phyloP scores from a whole-genome alignment of 495 filamentous ascomycete genomes.

The Ascodesmis nigricans region DNA sequence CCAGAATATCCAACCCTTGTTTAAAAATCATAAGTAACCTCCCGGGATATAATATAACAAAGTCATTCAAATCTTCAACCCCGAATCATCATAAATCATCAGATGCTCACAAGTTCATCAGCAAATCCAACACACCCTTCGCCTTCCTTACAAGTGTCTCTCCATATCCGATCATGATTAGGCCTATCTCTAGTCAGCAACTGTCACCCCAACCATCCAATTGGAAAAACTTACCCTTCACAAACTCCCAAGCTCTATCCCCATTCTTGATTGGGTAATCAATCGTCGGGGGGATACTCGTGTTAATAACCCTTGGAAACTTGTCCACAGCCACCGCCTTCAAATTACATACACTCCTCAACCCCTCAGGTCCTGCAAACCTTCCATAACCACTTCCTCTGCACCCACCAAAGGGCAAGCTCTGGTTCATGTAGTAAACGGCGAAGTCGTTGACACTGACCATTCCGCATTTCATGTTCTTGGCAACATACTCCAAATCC shows the following conservation, averaged over 20 bases:
- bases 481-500: slow-evolving; percentile 37
- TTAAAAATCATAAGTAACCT: no score
- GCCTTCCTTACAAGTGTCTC: background rate
- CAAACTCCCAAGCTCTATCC: slow-evolving; percentile 33
- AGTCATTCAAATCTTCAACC: no score
- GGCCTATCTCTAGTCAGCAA: background rate
- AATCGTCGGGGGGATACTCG: slow-evolving; percentile 53
- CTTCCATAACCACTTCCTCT: slow-evolving; percentile 75
- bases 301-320: slow-evolving; percentile 37
- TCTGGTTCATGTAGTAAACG: slow-evolving; percentile 68
- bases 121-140: background rate
- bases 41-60: no score
- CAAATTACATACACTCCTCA: slow-evolving; percentile 60
- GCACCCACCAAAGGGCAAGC: slow-evolving; percentile 71
- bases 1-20: no score
- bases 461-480: slow-evolving; percentile 62
- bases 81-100: no score
- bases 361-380: slow-evolving; percentile 78
- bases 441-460: slow-evolving; percentile 89
- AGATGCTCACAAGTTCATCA: background rate
- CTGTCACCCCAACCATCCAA: background rate
- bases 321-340: slow-evolving; percentile 72
- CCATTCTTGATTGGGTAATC: slow-evolving; percentile 52
- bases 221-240: slow-evolving; percentile 24
- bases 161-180: background rate